These are phyloP conservation scores for Endothia cerciana DNA, from an alignment of 2,329 filamentous ascomycete species.

Conservation along the genomic window DNA sequence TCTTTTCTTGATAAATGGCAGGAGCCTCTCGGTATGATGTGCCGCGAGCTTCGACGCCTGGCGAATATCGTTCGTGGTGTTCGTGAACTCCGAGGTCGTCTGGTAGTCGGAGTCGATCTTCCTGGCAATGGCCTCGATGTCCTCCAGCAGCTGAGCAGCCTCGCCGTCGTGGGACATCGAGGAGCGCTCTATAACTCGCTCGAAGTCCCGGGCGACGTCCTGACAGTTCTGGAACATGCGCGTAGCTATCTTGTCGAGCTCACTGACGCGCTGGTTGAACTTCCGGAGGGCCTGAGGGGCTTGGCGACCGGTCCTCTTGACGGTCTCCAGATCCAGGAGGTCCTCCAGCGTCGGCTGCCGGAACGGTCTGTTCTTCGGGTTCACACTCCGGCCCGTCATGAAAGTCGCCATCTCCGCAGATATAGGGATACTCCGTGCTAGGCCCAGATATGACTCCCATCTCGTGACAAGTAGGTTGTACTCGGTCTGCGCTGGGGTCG, in stretches of 20 bases:
- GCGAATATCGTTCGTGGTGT: conserved; percentile 62
- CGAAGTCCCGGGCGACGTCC: conserved; percentile 64
- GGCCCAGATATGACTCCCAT: conserved; percentile 70
- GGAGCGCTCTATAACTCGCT: conserved; percentile 59
- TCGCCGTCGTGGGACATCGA: conserved; percentile 64
- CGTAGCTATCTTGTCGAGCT: conserved; percentile 63
- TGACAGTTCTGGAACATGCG: conserved; percentile 66
- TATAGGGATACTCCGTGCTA: conserved; percentile 67
- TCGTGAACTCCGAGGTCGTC: conserved; percentile 70
- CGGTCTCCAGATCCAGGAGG: conserved; percentile 74
- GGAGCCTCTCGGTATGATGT: conserved; percentile 64
- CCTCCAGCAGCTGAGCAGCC: conserved; percentile 71
- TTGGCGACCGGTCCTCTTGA: conserved; percentile 71
- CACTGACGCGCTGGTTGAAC: conserved; percentile 62
- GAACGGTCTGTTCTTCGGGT: conserved; percentile 46
- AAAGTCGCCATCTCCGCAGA: conserved; percentile 68
- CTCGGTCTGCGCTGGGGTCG: conserved; percentile 67
- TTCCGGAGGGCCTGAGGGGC: conserved; percentile 61
- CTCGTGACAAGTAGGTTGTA: conserved; percentile 65
- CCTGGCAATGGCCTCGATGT: conserved; percentile 82
- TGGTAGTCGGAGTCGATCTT: conserved; percentile 89
- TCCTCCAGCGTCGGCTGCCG: conserved; percentile 68
- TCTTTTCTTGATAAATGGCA: conserved; percentile 61
- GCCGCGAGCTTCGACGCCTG: conserved; percentile 67
- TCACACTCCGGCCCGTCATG: conserved; percentile 57